Conservation (phyloP, 2,329 filamentous ascomycete species). For the Cryphonectria nitschkei region DNA sequence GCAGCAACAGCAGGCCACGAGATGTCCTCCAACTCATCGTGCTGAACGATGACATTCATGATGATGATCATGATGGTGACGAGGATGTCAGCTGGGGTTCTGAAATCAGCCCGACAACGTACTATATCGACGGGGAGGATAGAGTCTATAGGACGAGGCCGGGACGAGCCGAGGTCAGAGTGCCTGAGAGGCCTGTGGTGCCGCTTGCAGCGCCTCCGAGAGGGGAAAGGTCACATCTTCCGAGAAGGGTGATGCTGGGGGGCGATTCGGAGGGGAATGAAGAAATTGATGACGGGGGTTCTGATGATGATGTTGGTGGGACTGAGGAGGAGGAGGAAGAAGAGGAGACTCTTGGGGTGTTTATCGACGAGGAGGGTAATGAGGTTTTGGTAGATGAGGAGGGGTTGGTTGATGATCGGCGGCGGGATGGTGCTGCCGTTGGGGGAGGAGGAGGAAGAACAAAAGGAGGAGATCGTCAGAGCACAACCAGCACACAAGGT, state of each 20-base stretch:
- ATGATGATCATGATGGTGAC: not conserved
- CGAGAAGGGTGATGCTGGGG: not conserved
- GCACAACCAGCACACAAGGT: not conserved
- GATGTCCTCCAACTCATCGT: not conserved
- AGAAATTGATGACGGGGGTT: not conserved
- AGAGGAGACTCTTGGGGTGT: not conserved
- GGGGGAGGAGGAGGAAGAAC: not conserved
- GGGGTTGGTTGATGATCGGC: not conserved
- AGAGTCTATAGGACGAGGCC: not conserved
- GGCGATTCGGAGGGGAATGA: not conserved
- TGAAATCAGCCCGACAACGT: not conserved
- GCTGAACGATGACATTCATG: not conserved
- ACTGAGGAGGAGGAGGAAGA: no score
- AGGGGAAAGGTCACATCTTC: not conserved
- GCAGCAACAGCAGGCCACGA: not conserved
- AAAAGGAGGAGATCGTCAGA: not conserved
- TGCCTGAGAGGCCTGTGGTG: not conserved
- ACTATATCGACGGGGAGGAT: not conserved
- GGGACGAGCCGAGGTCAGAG: not conserved
- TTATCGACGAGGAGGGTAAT: not conserved
- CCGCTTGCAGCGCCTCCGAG: not conserved
- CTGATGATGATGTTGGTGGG: not conserved
- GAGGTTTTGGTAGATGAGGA: not conserved
- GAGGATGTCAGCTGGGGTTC: not conserved
- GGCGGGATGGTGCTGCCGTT: not conserved